Conservation (phyloP, 371 early-diverging fungal genomes). For the Actinomortierella ambigua region DNA sequence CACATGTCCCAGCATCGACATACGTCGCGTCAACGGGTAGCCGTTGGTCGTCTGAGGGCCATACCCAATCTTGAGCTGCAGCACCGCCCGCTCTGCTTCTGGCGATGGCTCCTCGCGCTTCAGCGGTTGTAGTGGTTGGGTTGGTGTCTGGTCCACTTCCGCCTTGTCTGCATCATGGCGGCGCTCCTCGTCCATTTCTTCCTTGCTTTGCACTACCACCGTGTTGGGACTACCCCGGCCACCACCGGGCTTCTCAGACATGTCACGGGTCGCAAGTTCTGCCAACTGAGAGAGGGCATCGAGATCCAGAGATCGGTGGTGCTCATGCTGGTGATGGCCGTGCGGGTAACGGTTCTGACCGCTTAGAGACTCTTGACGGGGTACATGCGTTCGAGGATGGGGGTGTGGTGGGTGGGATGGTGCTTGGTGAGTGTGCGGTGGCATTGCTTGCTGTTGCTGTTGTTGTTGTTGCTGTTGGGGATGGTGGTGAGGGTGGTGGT, state of each 20-base stretch:
- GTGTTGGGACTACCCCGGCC: conserved; percentile 10
- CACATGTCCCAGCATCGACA: too few relatives aligned
- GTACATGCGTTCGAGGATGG: too few relatives aligned
- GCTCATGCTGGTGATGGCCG: conserved; percentile 13
- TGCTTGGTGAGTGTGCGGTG: conserved; percentile 12
- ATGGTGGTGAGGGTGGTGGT: conserved; percentile 6
- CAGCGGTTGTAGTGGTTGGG: too few relatives aligned
- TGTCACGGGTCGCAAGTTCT: conserved; percentile 33
- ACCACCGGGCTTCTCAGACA: too few relatives aligned
- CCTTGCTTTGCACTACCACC: conserved; percentile 21
- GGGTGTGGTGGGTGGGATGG: neutral
- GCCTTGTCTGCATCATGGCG: neutral
- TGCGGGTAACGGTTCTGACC: neutral
- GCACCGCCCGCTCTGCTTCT: too few relatives aligned
- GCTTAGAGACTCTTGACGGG: too few relatives aligned
- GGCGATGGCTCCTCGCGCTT: too few relatives aligned
- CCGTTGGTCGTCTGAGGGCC: too few relatives aligned
- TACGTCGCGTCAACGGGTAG: too few relatives aligned
- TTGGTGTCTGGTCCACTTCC: too few relatives aligned
- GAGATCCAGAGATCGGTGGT: conserved; percentile 20
- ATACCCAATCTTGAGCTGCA: too few relatives aligned
- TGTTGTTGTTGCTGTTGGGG: conserved; percentile 32
- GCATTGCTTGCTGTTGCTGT: conserved; percentile 20
- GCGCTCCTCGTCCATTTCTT: conserved; percentile 5
- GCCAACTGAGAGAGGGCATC: conserved; percentile 34